phyloP scores from a whole-genome alignment of 306 rosid genomes.

The Lathyrus aphaca region DNA sequence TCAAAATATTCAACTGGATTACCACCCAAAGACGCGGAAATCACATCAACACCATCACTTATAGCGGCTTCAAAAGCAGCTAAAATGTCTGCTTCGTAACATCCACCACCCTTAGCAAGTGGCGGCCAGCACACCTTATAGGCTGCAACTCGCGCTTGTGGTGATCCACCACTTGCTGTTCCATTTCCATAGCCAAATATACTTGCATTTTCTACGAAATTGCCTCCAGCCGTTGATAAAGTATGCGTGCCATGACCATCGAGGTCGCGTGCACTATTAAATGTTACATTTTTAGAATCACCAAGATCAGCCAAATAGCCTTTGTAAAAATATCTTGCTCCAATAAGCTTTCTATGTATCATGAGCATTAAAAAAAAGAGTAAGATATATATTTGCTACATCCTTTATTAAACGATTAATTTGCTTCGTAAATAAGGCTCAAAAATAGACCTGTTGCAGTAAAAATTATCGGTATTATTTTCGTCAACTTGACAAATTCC shows the following conservation, averaged over 20 bases:
- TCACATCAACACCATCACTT: conserved; percentile 72
- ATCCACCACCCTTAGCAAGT: not conserved
- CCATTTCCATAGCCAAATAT: conserved; percentile 69
- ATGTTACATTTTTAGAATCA: not conserved
- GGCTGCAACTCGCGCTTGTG: conserved; percentile 72
- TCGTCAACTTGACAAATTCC: conserved; percentile 52
- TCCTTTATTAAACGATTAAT: no score
- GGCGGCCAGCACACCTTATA: conserved; percentile 82
- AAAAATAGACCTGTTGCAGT: conserved; percentile 61
- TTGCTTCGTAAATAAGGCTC: no score
- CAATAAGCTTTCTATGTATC: conserved; percentile 68
- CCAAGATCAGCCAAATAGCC: conserved; percentile 33
- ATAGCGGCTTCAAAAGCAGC: conserved; percentile 82
- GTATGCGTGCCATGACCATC: conserved; percentile 91
- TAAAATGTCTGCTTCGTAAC: conserved; percentile 70
- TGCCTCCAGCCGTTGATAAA: conserved; percentile 90
- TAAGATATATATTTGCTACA: not conserved
- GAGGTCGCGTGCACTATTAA: conserved; percentile 50
- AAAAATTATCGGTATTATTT: conserved; percentile 10
- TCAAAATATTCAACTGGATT: not conserved
- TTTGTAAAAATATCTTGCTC: conserved; percentile 72
- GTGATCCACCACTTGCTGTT: conserved; percentile 90
- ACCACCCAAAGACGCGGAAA: conserved; percentile 59
- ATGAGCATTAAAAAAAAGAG: not conserved
- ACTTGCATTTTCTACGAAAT: conserved; percentile 45